Conservation (phyloP, 352 stramenopile species). For the Globisporangium nodosum region DNA sequence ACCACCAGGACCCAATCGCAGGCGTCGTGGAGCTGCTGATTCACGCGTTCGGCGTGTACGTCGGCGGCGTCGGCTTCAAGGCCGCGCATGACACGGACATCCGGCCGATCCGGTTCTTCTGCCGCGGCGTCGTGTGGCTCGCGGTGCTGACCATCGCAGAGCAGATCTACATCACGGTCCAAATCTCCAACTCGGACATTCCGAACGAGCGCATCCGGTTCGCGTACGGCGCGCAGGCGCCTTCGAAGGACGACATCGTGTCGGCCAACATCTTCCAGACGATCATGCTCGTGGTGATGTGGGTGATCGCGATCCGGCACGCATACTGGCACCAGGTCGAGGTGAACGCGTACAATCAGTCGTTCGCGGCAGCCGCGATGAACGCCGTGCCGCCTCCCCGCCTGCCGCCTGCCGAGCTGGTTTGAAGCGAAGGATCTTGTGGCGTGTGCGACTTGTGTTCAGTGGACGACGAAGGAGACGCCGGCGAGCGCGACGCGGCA, state of each 20-base stretch:
- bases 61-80: slow-evolving; percentile 84
- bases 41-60: slow-evolving; percentile 80
- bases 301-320: slow-evolving; percentile 73
- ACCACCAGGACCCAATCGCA: slow-evolving; percentile 69
- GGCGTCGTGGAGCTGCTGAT: slow-evolving; percentile 65
- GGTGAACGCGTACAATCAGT: slow-evolving; percentile 79
- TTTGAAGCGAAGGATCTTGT: slow-evolving; percentile 17
- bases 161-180: slow-evolving; percentile 80
- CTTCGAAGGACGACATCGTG: slow-evolving; percentile 81
- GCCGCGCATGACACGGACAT: slow-evolving; percentile 84
- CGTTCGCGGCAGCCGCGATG: slow-evolving; percentile 73
- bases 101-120: slow-evolving; percentile 81
- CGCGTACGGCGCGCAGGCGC: slow-evolving; percentile 62
- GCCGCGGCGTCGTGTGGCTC: slow-evolving; percentile 70
- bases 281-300: slow-evolving; percentile 82
- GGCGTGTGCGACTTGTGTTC: neutral
- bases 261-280: slow-evolving; percentile 83
- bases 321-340: slow-evolving; percentile 72
- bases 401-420: slow-evolving; percentile 43
- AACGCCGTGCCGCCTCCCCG: slow-evolving; percentile 70
- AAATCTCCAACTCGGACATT: slow-evolving; percentile 75
- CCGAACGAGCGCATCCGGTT: slow-evolving; percentile 65
- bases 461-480: neutral
- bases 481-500: neutral
- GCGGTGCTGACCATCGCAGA: slow-evolving; percentile 69